These are phyloP conservation scores for Mycena sanguinolenta DNA, from an alignment of 768 basidiomycete species.

Conservation along the genomic window DNA sequence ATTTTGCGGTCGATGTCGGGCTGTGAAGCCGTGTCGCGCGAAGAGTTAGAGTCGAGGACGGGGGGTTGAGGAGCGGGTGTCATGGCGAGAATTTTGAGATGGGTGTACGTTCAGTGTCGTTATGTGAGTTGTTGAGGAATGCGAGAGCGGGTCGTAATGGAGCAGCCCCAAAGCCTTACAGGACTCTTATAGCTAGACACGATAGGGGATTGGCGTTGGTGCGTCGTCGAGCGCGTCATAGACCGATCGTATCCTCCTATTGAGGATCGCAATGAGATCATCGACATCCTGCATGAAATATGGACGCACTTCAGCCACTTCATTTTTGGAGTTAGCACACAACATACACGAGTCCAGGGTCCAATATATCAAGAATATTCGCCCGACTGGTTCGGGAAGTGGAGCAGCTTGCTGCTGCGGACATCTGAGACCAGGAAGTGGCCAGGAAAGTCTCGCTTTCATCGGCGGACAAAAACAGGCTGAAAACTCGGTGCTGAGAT, in stretches of 20 bases:
- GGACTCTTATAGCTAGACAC: not conserved
- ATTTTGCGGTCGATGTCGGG: slow-evolving; percentile 56
- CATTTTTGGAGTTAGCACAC: not conserved
- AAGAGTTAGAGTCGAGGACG: not conserved
- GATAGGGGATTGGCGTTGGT: not conserved
- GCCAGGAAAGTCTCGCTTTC: no score
- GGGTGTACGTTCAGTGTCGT: not conserved
- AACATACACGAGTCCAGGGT: no score
- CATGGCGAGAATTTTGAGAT: not conserved
- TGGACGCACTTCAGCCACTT: not conserved
- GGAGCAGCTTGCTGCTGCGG: not conserved
- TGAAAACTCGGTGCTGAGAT: no score
- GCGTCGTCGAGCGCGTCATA: not conserved
- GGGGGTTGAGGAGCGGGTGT: not conserved
- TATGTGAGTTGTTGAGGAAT: not conserved
- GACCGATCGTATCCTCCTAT: not conserved
- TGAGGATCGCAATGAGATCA: not conserved
- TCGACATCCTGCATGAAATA: not conserved
- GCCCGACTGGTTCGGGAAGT: no score
- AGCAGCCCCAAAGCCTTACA: not conserved
- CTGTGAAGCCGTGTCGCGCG: slow-evolving; percentile 1
- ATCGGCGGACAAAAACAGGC: no score
- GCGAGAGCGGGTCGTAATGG: not conserved
- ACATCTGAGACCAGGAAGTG: not conserved
- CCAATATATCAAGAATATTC: not conserved